Evolutionary conservation across 305 asterid genomes (phyloP).

Genomic region (Plantago coronopus): DNA sequence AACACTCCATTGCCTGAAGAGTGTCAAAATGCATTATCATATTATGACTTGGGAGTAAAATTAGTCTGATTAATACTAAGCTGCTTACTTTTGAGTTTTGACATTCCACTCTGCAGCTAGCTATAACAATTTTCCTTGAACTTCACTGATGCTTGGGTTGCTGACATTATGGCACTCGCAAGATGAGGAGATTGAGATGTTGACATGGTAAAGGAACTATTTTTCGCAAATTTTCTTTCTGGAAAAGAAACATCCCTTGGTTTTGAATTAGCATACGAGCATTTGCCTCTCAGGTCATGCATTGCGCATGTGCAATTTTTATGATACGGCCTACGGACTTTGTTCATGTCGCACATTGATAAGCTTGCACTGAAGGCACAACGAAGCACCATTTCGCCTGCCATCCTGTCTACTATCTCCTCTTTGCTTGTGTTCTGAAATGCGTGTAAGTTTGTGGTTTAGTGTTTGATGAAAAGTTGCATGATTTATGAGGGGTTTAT

Average conservation of each 20-base stretch:
- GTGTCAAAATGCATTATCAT: neutral
- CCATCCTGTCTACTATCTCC: slow-evolving; percentile 20
- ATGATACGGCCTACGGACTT: slow-evolving; percentile 40
- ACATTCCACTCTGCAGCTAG: neutral
- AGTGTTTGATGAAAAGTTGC: neutral
- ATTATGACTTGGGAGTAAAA: no score
- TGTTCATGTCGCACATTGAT: slow-evolving; percentile 26
- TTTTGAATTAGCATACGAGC: slow-evolving; percentile 16
- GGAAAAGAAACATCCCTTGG: slow-evolving; percentile 27
- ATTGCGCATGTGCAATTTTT: slow-evolving; percentile 34
- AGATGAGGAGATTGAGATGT: slow-evolving; percentile 19
- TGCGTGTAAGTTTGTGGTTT: neutral
- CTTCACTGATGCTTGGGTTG: neutral
- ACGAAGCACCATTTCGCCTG: slow-evolving; percentile 22
- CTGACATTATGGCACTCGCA: neutral
- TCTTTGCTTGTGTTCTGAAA: no score
- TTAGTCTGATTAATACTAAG: neutral
- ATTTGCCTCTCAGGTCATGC: slow-evolving; percentile 24
- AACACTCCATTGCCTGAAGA: neutral
- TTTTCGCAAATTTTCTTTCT: slow-evolving; percentile 12
- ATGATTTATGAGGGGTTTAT: slow-evolving; percentile 11
- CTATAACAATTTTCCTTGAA: neutral
- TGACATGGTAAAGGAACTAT: slow-evolving; percentile 14
- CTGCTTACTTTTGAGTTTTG: neutral
- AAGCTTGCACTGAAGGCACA: slow-evolving; percentile 29